A percentile compares a stretch with the other conserved stretches of the same genome.
Conservation (phyloP, 2,329 filamentous ascomycete species). For the Fusarium miscanthi region DNA sequence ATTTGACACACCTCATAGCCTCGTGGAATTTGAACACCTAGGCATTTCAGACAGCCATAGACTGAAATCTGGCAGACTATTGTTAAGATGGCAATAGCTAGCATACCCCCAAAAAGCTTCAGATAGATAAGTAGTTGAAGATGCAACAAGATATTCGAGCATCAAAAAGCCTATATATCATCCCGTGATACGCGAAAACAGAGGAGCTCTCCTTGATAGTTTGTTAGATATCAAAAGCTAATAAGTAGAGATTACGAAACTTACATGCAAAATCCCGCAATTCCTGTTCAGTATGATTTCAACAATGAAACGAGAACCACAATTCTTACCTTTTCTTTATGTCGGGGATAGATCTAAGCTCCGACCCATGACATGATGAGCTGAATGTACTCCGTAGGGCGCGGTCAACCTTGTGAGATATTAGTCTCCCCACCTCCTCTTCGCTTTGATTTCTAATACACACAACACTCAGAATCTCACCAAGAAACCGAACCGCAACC, state of each 20-base stretch:
- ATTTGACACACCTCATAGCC: background rate
- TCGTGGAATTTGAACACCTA: background rate
- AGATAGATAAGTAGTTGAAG: background rate
- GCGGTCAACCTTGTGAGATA: background rate
- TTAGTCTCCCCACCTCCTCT: background rate
- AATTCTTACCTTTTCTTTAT: background rate
- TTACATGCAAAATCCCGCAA: background rate
- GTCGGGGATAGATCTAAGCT: constrained; percentile 1
- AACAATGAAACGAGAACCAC: background rate
- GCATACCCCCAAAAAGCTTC: background rate
- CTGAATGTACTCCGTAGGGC: background rate
- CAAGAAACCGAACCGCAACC: background rate
- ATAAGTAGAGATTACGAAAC: no score
- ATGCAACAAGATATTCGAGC: background rate
- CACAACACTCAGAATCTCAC: background rate
- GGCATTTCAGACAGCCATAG: background rate
- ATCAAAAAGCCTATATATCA: background rate
- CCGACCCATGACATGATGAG: background rate
- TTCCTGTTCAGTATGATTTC: background rate
- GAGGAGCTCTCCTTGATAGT: background rate
- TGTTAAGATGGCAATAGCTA: background rate
- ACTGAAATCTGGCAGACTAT: background rate
- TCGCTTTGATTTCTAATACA: background rate
- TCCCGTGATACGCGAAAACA: background rate
- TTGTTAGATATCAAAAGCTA: background rate